Evolutionary conservation across 441 rosid species (phyloP), one percentile per base, ranked within the genome.

Genomic region (Omphalea diandra): DNA sequence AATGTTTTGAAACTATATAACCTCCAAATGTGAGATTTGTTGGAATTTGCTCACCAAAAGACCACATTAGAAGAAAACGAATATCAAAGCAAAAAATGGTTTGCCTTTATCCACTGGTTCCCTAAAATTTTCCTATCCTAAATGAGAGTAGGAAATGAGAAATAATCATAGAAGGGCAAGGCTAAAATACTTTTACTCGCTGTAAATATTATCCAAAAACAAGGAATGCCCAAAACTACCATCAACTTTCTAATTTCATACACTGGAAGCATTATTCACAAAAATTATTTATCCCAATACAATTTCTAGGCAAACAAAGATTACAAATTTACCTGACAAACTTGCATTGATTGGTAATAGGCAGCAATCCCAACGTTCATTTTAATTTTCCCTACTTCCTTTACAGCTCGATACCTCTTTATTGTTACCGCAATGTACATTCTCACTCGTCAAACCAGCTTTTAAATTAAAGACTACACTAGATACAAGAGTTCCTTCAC

Each of bases 351-450:
- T 78, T 86, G 95, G 81, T 83, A 87, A 80, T 79, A 86, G 18
- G 84, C 86, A 82, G 86, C 68, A 71, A 90, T 74, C 76, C 97
- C 84, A 67, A 86, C 86, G 69, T 76, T 84, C 95, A 93, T 93
- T 75, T 84, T 90, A 88, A 90, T 81, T 68, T 86, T 88, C 74
- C 90, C 93, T 31, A 87, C 87, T 77, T 82, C 91, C 79, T 90
- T 90, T 75, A 85, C 82, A 70, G 86, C 83, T 77, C 89, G 85
- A 77, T 88, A 83, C 85, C 89, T 90, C 84, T 82, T 90, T 75
- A 76, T 82, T 72, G 87, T 85, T 70, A 79, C 83, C 33, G 83
- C 88, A 84, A 90, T 73, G 89, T 82, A 86, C 98, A 93, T 93
- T 82, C 93, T 90, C 90, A 82, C 74, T 56, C 75, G 84, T 70